phyloP scores from a whole-genome alignment of 805 yeast species.

The Wickerhamiella slavikovae region DNA sequence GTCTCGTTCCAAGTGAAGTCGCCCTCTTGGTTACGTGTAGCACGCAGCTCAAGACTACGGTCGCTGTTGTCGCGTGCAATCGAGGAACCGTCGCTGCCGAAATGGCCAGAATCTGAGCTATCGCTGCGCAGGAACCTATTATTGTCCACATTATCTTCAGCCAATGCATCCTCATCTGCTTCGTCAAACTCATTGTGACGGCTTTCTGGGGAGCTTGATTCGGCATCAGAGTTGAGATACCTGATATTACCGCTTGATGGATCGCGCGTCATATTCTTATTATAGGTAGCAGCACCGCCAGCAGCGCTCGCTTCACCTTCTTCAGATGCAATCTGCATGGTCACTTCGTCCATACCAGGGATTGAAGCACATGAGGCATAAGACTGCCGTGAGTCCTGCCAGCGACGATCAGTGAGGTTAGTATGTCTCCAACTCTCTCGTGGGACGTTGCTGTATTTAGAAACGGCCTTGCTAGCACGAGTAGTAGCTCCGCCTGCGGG shows the following conservation, averaged over 20 bases:
- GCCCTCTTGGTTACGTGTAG: conserved; percentile 17
- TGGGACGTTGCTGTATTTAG: conserved; percentile 18
- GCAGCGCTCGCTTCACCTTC: conserved; percentile 5
- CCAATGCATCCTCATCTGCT: neutral
- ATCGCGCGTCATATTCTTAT: conserved; percentile 12
- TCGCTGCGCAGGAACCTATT: no score
- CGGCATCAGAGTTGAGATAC: conserved; percentile 15
- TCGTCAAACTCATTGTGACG: neutral
- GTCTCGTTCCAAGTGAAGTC: conserved; percentile 14
- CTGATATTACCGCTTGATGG: conserved; percentile 16
- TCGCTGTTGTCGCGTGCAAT: neutral
- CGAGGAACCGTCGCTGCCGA: no score
- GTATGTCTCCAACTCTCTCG: conserved; percentile 42
- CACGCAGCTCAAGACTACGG: conserved; percentile 12
- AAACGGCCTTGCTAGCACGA: conserved; percentile 2
- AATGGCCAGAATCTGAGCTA: no score
- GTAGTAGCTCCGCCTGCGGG: conserved; percentile 1
- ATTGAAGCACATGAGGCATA: conserved; percentile 62
- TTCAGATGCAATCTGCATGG: conserved; percentile 48
- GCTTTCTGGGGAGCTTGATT: conserved; percentile 10
- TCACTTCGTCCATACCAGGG: conserved; percentile 63
- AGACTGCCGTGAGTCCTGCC: conserved; percentile 37
- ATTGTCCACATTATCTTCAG: no score
- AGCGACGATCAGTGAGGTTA: conserved; percentile 16
- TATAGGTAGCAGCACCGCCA: neutral